phyloP scores from a whole-genome alignment of 202 grass and related monocot species.

The Carex sylvatica region DNA sequence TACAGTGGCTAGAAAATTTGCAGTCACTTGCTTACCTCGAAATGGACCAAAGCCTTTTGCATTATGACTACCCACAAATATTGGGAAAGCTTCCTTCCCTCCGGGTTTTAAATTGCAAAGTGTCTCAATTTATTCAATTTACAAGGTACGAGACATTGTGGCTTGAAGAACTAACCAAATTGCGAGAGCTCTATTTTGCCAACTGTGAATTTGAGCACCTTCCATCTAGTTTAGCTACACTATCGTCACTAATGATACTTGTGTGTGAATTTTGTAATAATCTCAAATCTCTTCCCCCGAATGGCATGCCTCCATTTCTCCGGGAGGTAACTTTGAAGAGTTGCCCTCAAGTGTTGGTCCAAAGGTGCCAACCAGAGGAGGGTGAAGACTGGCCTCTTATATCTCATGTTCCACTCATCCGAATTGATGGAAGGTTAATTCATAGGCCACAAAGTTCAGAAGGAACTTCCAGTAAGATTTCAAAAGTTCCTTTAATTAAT shows the following conservation, averaged over 20 bases:
- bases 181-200: background rate
- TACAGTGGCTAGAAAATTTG: background rate
- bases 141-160: background rate
- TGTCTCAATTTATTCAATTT: background rate
- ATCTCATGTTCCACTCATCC: conserved; percentile 4
- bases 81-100: conserved; percentile 13
- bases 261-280: background rate
- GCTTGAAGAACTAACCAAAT: background rate
- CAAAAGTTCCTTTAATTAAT: background rate
- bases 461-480: background rate
- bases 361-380: background rate
- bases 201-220: background rate
- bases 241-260: background rate
- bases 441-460: background rate
- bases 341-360: background rate
- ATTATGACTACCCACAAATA: background rate
- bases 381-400: conserved; percentile 14
- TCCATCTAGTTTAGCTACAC: background rate
- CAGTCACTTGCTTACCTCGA: background rate
- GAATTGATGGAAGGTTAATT: background rate
- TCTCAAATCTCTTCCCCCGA: background rate
- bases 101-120: background rate
- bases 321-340: background rate
- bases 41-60: background rate
- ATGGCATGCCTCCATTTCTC: conserved; percentile 10